Evolutionary conservation across 805 yeast species (phyloP), one percentile per base, ranked within the genome.

Genomic region (Metschnikowia gelsemii): DNA sequence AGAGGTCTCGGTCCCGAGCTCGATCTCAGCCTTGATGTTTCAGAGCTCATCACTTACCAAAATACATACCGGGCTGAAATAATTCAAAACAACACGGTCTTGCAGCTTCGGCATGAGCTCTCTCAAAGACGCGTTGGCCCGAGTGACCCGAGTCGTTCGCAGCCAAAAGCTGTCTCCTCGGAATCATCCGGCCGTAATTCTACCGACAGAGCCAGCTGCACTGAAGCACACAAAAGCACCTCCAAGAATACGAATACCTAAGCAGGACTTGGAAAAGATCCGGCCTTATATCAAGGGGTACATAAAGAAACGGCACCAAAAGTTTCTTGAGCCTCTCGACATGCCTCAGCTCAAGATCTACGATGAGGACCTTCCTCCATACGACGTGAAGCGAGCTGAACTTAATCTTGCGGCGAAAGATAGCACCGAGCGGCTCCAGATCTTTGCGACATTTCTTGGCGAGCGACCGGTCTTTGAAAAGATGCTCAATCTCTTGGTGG

Each of bases 291-390:
- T 52, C 7, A 25, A 36, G 2, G 49, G 53, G 12, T 51, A 48
- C 28, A 63, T 58, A 44, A 46, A 52, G 16, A 49, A 51, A 30
- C 38, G 51, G 23, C 63, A 51, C 44, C 62, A 59, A 41, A 63
- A 64, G 19, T 69, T 68, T 44, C 49, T 70, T 22, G 46, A 49
- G 26, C 72, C 73, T 2, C 55, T 70, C 24, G 51, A 55, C 5
- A 63, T 67, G 42, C 62, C 63, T 4, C 53, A 62, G 29, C 53
- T 70, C 34, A 68, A 64, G 44, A 50, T 59, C 7, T 62, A 56
- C 39, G 60, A 57, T 33, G 57, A 64, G 17, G 31, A 47, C 11
- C 26, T 42, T 13, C 56, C 58, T 3, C 17, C 19, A 19, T 69
- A 57, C 45, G 58, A 68, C 45, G 30, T 21, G 12, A 19, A 24